Base-by-base conservation (phyloP, 176 grass and related monocot genomes). In the Coix lacrymajobi region DNA sequence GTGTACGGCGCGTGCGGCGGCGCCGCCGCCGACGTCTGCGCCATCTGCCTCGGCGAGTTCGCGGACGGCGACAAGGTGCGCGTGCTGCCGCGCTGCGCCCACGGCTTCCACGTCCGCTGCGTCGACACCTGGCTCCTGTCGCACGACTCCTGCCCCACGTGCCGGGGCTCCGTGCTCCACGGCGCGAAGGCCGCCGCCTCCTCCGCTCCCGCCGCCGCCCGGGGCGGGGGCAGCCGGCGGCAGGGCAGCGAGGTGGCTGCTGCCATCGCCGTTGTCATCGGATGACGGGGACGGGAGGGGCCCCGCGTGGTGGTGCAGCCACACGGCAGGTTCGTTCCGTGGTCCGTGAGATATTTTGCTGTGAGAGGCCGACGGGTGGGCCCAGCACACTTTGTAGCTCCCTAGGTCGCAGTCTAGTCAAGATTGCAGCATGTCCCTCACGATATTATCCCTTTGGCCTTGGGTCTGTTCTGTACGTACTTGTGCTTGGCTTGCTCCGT, bases 31-130 rank as follows among this genome's bases (percentile, higher is more conserved):
- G 89, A 97, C 54, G 84, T 90, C 3, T 97, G 94, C 85, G 89
- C 89, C n/a, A 97, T 97, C 82, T 97, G 94, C 88, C 91, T 97
- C 60, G 89, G 87, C 40, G 92, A 97, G 80, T 97, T 92, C 90
- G 80, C 88, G 44, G 94, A 94, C 84, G 90, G 90, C 78, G 89
- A 97, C 73, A 92, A 90, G 85, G 87, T 90, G 79, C 85, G 94
- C 60, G 92, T 97, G 43, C 86, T 97, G 44, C 94, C 94, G 65
- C 83, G 81, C 64, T 97, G 94, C 85, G 85, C 68, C 73, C 94
- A 97, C 86, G 88, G 88, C 34, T 97, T 90, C 78, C 94, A 97
- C 86, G 85, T 90, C 71, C 73, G 85, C 32, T 97, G 94, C 87
- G 87, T 97, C 81, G 94, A 97, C 91, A 92, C 74, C 29, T 97